These are phyloP conservation scores for Polygonum maritimum DNA, from an alignment of 148 eudicot genomes.

Conservation along the genomic window DNA sequence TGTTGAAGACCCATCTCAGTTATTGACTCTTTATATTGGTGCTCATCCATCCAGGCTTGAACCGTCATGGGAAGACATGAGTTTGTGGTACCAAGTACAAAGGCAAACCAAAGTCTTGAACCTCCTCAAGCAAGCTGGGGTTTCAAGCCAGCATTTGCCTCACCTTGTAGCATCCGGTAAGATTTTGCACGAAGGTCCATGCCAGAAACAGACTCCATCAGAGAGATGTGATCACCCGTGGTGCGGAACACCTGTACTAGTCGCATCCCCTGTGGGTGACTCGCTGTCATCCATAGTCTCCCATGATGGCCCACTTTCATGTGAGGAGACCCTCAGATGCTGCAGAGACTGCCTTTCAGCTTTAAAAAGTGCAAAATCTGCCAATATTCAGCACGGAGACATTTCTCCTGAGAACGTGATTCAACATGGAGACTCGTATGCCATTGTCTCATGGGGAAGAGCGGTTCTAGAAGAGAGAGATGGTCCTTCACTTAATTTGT, in stretches of 20 bases:
- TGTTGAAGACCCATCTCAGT: slow-evolving; percentile 30
- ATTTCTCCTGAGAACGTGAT: slow-evolving; percentile 65
- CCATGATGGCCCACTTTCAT: slow-evolving; percentile 46
- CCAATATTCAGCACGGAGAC: slow-evolving; percentile 66
- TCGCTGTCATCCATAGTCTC: slow-evolving; percentile 37
- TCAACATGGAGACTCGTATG: slow-evolving; percentile 25
- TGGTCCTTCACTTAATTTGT: slow-evolving; percentile 57
- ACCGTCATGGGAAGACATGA: slow-evolving; percentile 83
- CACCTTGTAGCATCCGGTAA: slow-evolving; percentile 64
- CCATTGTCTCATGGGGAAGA: slow-evolving; percentile 64
- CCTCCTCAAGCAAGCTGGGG: slow-evolving; percentile 46
- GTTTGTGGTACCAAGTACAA: slow-evolving; percentile 81
- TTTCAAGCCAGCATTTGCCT: slow-evolving; percentile 46
- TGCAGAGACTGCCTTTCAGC: slow-evolving; percentile 72
- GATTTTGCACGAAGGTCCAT: slow-evolving; percentile 56
- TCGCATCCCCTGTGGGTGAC: slow-evolving; percentile 56
- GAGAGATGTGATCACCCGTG: slow-evolving; percentile 67
- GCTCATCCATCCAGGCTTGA: slow-evolving; percentile 72
- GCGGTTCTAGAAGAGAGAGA: slow-evolving; percentile 79
- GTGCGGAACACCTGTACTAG: slow-evolving; percentile 73
- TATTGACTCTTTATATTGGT: slow-evolving; percentile 45
- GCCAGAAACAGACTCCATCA: slow-evolving; percentile 41
- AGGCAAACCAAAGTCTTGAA: slow-evolving; percentile 72
- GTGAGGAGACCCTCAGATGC: slow-evolving; percentile 57
- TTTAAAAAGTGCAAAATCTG: slow-evolving; percentile 48